Evolutionary conservation across 2,329 filamentous ascomycete species (phyloP).

Genomic region (Neonectria faginata): DNA sequence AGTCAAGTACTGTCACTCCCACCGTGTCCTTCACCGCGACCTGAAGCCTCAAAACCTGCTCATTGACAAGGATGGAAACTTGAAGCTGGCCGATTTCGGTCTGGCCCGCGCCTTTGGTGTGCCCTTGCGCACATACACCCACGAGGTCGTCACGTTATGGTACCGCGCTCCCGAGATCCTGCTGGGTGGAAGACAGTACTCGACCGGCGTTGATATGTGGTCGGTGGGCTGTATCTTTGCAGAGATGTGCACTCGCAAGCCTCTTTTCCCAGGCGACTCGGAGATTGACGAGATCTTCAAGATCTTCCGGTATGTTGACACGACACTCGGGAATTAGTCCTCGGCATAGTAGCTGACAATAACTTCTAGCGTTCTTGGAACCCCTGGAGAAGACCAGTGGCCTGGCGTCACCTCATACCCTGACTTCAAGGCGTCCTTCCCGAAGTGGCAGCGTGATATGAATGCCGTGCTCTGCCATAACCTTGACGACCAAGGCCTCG

Average conservation of each 20-base stretch:
- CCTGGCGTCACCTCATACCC: constrained; percentile 94
- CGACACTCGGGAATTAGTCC: background rate
- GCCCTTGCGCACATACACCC: constrained; percentile 89
- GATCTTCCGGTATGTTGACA: constrained; percentile 75
- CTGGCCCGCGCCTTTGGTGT: constrained; percentile 91
- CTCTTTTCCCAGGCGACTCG: constrained; percentile 92
- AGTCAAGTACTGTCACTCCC: constrained; percentile 88
- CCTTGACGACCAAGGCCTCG: constrained; percentile 78
- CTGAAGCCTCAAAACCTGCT: constrained; percentile 92
- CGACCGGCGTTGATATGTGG: constrained; percentile 96
- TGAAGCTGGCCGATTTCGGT: constrained; percentile 92
- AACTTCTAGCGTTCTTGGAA: constrained; percentile 75
- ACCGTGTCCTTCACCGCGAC: constrained; percentile 88
- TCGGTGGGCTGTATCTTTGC: constrained; percentile 94
- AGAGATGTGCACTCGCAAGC: constrained; percentile 95
- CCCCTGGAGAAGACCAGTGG: constrained; percentile 84
- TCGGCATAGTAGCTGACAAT: constrained; percentile 24
- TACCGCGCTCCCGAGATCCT: constrained; percentile 92
- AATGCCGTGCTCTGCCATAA: constrained; percentile 74
- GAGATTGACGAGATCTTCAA: constrained; percentile 60
- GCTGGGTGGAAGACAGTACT: constrained; percentile 90
- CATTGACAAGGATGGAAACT: constrained; percentile 86
- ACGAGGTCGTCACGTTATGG: constrained; percentile 95
- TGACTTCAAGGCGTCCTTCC: constrained; percentile 92
- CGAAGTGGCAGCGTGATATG: constrained; percentile 85